Base-by-base conservation (phyloP, 2,329 filamentous ascomycete genomes). In the Talaromyces verruculosus region DNA sequence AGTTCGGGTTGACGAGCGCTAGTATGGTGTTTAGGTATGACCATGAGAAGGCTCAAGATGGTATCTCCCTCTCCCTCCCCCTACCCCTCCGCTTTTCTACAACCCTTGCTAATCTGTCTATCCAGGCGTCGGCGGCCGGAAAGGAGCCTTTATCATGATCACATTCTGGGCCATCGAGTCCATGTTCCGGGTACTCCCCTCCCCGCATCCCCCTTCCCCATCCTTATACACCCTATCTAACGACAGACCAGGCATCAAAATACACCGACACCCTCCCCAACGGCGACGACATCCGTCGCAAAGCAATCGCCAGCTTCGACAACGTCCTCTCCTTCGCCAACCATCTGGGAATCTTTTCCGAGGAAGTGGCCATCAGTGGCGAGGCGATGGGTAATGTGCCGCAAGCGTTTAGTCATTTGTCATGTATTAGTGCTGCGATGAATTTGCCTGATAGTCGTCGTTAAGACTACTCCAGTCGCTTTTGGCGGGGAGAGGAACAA, bases 111-210 rank as follows among this genome's bases (percentile, higher is more conserved):
- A 5, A 67, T 45, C 65, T 68, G 65, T 66, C 68, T 67, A 25
- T 62, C 65, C 69, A 90, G 89, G 89, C 35, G 89, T 93, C 8
- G 89, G 89, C 43, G 90, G 90, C 19, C 83, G 85, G 61, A 90
- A 93, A 77, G 91, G 91, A 25, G 89, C 90, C 22, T 93, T 93
- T 74, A 88, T 85, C 72, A 92, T 93, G 89, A 92, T 90, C 73
- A 93, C 90, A 0, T 93, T 93, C 75, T 93, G 91, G 91, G 85
- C 92, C 0, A 89, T 93, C 13, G 91, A 93, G 77, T 89, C 90
- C 28, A 84, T 93, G 78, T 91, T 89, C 35, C 84, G 90, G 37
- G 89, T 89, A 69, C n/a, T 11, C 35, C 28, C 30, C 2, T n/a
- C 28, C 17, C 33, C n/a, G 10, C 10, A 13, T 47, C 22, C 3